Percentiles rank a stretch among this genome's conserved stretches.
Conservation (phyloP, 78 protist species). For the Ministeria vibrans region DNA sequence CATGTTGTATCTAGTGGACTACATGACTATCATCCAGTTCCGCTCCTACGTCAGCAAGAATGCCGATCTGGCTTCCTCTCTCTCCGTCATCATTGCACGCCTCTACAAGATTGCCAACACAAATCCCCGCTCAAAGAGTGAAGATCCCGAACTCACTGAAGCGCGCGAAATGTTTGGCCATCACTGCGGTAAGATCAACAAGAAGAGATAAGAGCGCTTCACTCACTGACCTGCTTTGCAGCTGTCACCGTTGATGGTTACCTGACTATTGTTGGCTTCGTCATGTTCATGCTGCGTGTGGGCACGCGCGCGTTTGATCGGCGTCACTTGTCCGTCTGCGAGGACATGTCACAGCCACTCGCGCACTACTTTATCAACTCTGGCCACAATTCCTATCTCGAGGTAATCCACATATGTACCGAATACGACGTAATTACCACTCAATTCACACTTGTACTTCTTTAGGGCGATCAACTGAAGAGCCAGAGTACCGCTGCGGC, state of each 20-base stretch:
- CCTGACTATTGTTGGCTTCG: neutral
- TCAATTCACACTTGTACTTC: too few relatives aligned
- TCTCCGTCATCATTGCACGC: neutral
- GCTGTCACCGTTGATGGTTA: neutral
- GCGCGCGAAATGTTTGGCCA: neutral
- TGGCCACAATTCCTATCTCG: constrained; percentile 80
- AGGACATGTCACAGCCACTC: constrained; percentile 50
- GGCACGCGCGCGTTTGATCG: neutral
- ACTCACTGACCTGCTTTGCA: too few relatives aligned
- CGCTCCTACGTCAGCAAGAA: neutral
- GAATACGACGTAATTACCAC: too few relatives aligned
- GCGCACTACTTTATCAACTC: constrained; percentile 56
- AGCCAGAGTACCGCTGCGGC: constrained; percentile 44
- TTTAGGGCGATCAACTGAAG: constrained; percentile 27
- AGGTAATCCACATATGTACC: too few relatives aligned
- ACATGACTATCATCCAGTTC: too few relatives aligned
- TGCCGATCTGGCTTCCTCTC: neutral
- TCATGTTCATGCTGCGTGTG: neutral
- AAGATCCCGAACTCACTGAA: neutral
- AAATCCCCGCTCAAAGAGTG: neutral
- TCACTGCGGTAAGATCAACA: too few relatives aligned
- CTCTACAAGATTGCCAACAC: neutral
- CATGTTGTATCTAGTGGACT: too few relatives aligned
- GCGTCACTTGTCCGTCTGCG: neutral
- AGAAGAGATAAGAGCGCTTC: too few relatives aligned